Evolutionary conservation across 148 eudicot species (phyloP).

Genomic region (Silene conica): DNA sequence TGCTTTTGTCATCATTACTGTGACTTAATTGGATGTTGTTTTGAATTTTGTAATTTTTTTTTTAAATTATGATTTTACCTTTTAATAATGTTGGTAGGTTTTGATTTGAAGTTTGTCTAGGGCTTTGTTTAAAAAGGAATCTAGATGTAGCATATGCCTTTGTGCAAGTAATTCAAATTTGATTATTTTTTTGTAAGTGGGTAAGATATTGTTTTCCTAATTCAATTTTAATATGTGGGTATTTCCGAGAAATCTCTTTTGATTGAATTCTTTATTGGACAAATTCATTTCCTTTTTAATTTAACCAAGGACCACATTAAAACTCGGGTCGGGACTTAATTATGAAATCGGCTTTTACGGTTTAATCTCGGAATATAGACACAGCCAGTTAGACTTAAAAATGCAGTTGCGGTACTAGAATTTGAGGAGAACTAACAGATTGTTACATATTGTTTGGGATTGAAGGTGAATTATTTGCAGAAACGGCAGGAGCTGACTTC

Average conservation of each 20-base stretch:
- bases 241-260: conserved; percentile 6
- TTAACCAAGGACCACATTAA: no score
- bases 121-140: conserved; percentile 16
- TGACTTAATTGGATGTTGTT: background rate
- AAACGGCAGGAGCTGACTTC: conserved; percentile 59
- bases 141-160: conserved; percentile 16
- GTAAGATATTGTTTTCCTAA: background rate
- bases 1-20: background rate
- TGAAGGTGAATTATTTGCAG: conserved; percentile 68
- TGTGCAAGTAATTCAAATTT: background rate
- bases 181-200: background rate
- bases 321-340: no score
- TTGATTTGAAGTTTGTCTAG: conserved; percentile 18
- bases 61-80: background rate
- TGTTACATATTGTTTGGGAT: background rate
- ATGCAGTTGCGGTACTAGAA: no score
- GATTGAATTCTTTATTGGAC: conserved; percentile 3
- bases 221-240: background rate
- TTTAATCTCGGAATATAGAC: no score
- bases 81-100: background rate
- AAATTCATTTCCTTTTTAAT: background rate
- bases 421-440: conserved; percentile 10
- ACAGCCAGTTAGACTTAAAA: no score
- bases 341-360: no score
- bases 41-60: background rate